Percentiles rank a stretch among this genome's conserved stretches.
Conservation (phyloP, 2,329 filamentous ascomycete genomes). For the Aspergillus calidoustus region DNA sequence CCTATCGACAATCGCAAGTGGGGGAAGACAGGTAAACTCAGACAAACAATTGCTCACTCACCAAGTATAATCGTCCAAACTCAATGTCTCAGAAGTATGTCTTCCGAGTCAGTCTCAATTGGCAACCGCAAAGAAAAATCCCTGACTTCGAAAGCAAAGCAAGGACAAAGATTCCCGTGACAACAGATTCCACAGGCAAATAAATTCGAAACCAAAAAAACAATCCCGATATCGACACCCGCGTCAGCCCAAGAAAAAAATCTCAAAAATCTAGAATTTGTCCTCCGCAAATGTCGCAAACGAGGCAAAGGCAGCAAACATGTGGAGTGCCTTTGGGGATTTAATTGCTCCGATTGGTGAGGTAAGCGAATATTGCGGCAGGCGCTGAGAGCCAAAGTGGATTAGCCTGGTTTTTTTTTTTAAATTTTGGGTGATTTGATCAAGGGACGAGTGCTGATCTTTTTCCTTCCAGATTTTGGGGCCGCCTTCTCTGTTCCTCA, state of each 20-base stretch:
- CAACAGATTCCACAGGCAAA: background rate
- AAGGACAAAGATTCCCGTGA: background rate
- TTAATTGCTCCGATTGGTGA: constrained; percentile 12
- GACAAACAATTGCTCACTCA: background rate
- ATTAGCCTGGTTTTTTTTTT: background rate
- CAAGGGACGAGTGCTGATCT: background rate
- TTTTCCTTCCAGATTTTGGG: constrained; percentile 5
- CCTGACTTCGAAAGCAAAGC: background rate
- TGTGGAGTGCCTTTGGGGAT: background rate
- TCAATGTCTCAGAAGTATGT: background rate
- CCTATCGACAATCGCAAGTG: background rate
- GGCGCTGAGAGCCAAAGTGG: constrained; percentile 36
- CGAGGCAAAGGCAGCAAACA: constrained; percentile 23
- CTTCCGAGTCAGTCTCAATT: background rate
- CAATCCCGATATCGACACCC: background rate
- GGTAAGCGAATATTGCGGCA: constrained; percentile 24
- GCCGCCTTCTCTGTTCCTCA: constrained; percentile 10
- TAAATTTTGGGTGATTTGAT: background rate
- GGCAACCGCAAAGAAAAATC: background rate
- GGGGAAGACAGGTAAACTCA: background rate
- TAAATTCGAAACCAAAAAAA: background rate
- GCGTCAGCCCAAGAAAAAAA: constrained; percentile 14
- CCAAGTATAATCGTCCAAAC: background rate
- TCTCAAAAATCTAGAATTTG: constrained; percentile 20
- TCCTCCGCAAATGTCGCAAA: constrained; percentile 20